Evolutionary conservation across 2,329 filamentous ascomycete species (phyloP).

Genomic region (Fusarium sp.): DNA sequence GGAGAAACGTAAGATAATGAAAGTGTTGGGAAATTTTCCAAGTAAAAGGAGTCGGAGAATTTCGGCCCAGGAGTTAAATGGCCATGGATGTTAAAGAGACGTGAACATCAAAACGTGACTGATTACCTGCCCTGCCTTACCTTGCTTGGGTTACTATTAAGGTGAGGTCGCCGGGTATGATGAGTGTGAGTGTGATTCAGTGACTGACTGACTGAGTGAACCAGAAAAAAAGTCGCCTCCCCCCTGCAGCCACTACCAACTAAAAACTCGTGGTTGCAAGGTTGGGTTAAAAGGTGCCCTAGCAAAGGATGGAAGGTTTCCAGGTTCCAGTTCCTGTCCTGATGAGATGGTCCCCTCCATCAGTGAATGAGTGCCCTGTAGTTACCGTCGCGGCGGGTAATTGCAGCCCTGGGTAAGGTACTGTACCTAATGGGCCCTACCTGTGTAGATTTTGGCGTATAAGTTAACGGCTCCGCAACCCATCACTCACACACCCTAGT

Average conservation of each 20-base stretch:
- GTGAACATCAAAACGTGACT: constrained; percentile 17
- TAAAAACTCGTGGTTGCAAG: background rate
- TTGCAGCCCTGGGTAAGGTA: constrained; percentile 6
- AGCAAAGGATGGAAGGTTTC: constrained; percentile 14
- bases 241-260: constrained; percentile 28
- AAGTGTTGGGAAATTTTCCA: background rate
- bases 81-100: constrained; percentile 2
- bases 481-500: background rate
- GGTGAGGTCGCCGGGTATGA: constrained; percentile 9
- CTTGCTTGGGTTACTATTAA: constrained; percentile 8
- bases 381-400: constrained; percentile 31
- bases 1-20: background rate
- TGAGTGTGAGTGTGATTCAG: constrained; percentile 26
- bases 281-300: constrained; percentile 12
- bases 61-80: constrained; percentile 13
- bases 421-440: background rate
- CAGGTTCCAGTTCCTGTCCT: constrained; percentile 15
- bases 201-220: constrained; percentile 20
- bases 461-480: constrained; percentile 25
- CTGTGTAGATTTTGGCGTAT: constrained; percentile 24
- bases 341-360: constrained; percentile 19
- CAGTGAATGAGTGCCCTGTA: constrained; percentile 10
- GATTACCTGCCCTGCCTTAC: background rate
- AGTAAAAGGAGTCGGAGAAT: constrained; percentile 14
- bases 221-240: constrained; percentile 20